These are phyloP conservation scores for Cryptococcus sp. DNA, from an alignment of 1,284 basidiomycete species.

Conservation along the genomic window DNA sequence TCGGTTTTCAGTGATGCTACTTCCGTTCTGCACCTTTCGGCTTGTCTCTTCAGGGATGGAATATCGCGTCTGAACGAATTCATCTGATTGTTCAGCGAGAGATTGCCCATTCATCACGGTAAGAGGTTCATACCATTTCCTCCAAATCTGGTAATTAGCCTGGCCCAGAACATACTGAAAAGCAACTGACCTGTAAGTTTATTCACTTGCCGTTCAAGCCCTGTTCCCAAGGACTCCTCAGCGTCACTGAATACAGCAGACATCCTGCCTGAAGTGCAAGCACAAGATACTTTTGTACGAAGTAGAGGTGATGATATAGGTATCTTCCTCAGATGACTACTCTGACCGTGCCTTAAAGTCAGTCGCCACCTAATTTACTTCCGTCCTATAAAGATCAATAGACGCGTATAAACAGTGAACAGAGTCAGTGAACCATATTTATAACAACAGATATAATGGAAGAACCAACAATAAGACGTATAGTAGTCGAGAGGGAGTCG, in stretches of 20 bases:
- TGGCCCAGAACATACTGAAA: background rate
- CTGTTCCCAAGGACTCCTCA: constrained; percentile 12
- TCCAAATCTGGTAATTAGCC: constrained; percentile 1
- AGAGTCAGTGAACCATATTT: background rate
- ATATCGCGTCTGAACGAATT: constrained; percentile 8
- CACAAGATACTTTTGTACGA: too few relatives aligned
- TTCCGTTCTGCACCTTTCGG: constrained; percentile 11
- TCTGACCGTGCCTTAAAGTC: background rate
- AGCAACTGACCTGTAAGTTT: constrained; percentile 5
- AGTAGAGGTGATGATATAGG: too few relatives aligned
- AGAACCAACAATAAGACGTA: constrained; percentile 19
- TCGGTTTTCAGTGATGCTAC: constrained; percentile 9
- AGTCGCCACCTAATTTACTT: background rate
- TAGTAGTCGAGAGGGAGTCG: constrained; percentile 38
- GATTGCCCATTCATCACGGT: background rate
- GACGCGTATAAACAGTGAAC: background rate
- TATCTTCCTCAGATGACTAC: background rate
- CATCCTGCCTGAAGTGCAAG: background rate
- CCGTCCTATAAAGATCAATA: background rate
- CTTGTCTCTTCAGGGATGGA: constrained; percentile 10
- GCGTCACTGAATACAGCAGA: background rate
- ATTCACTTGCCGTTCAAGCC: constrained; percentile 7
- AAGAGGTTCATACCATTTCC: constrained; percentile 4
- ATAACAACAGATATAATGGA: constrained; percentile 10
- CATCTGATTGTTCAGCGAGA: constrained; percentile 7